Evolutionary conservation across 2,329 filamentous ascomycete genomes (phyloP), one percentile per base, ranked within the genome.

Genomic region (Parafenestella ontariensis): DNA sequence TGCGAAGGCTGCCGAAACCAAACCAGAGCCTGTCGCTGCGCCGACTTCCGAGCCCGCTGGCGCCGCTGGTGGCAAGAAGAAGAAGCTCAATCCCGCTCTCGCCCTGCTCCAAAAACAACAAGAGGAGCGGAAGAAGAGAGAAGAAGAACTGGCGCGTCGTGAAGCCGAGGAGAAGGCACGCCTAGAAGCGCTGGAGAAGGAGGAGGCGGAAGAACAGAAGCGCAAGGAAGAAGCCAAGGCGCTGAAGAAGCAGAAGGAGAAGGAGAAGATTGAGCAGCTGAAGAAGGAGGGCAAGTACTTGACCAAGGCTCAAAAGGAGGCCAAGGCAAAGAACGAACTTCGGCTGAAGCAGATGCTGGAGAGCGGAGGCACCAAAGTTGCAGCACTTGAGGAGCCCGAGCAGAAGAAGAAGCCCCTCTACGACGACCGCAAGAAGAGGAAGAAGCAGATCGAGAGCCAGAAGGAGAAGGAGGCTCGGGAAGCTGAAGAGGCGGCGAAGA

Each of bases 201-300:
- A 78, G 48, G 84, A 83, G 34, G 85, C 82, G 8, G 91, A 94
- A 74, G 90, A 93, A 68, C 75, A 79, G 52, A 87, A 87, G 78
- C 83, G 82, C 53, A 87, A 81, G 62, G 89, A 91, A 68, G 91
- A 94, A 70, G 86, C 87, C 46, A 91, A 86, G 76, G 87, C 87
- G 1, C 78, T 87, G 39, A 94, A 90, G 83, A 95, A 94, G 82
- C 90, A 92, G 69, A 92, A 86, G 73, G 91, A 96, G 69, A 94
- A 90, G 81, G 89, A 93, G 75, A 91, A 85, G 77, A 88, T 94
- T 56, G 91, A 95, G 72, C 89, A 94, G 78, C 85, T 92, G 52
- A 95, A 94, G 84, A 91, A 90, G 75, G 90, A 92, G 74, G 91
- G 91, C 74, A 94, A 91, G 71, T 94, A 89, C 77, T 79, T 94